Evolutionary conservation across 2,329 filamentous ascomycete genomes (phyloP), one percentile per base, ranked within the genome.

Genomic region (Blumeriella jaapii): DNA sequence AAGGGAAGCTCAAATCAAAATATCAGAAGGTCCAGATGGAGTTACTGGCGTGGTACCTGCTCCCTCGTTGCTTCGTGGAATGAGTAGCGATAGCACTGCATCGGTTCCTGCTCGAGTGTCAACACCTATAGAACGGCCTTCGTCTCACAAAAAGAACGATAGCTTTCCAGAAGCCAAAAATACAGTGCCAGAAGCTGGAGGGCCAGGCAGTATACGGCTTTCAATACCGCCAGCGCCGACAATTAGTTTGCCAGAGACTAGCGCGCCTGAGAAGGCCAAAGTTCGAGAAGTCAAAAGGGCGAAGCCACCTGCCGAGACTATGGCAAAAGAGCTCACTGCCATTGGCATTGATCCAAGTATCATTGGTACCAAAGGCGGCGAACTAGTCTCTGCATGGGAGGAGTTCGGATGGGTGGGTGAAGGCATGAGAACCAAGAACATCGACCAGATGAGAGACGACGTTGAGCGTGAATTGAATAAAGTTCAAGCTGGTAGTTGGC

Each of bases 401-500:
- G 84, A 93, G 54, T 83, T 94, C 55, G 86, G 86, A 20, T 95
- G 86, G 85, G 77, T 84, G 14, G 83, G 81, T 30, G 76, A 79
- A 31, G 70, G 83, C 45, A 78, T 85, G 57, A 76, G 82, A 34
- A 67, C 75, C 29, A 78, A 80, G 45, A 82, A 75, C 41, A 76
- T 89, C 36, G 83, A 93, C 32, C 76, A 83, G 34, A 69, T 95
- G 54, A 84, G 87, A 60, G 66, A 72, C 9, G 85, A 93, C 45
- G 69, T 95, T 36, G 83, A 89, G 34, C 76, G 86, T 42, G 87
- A 95, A 55, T 73, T 95, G 38, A 85, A 86, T 45, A 82, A 85
- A 47, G 82, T 89, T 2, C 89, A 95, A 61, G 87, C 87, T 31
- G 89, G 85, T 37, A 87, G 84, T 41, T 96, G 89, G 87, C 67